Evolutionary conservation across 2,329 filamentous ascomycete species (phyloP), one percentile per base, ranked within the genome.

Genomic region (Epichloe festucae): DNA sequence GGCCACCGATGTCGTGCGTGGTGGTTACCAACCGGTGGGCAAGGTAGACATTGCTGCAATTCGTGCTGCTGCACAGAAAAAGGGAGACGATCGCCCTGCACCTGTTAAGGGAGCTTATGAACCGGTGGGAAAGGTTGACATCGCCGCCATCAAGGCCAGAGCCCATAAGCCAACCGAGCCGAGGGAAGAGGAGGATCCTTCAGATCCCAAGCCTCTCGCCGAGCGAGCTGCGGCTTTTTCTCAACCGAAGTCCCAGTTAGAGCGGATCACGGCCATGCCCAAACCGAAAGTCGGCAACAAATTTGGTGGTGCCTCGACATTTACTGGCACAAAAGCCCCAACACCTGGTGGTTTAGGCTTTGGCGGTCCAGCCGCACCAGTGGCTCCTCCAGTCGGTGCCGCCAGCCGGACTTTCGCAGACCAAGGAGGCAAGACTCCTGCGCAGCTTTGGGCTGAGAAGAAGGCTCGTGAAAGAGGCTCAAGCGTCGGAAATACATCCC

Each of bases 1-100:
- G 5, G 52, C 59, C 36, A 59, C 68, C 23, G 85, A 89, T 63
- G 79, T 96, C 19, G 82, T 97, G 49, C 86, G 72, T 62, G 93
- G 93, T 44, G 85, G 78, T 15, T 98, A 98, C 68, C 89, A 96
- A 66, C 93, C 93, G 19, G 74, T 98, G 60, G 93, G 93, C 52
- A 97, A 96, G 71, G 87, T 98, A n/a, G 90, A 98, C 63, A 97
- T 98, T 69, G 86, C 85, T 23, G 90, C 89, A 39, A 85, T 98
- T 58, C 82, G 93, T 56, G 83, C 75, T 65, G 88, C 78, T 73
- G 89, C 70, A 63, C 83, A 75, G 73, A 83, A 73, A 60, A 74
- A 66, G 67, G 77, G 77, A 45, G 89, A 96, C 62, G 86, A 95
- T 58, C 78, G 89, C 51, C 93, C 93, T 3, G 79, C 85, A 1